Conservation (phyloP, 768 basidiomycete species). For the Fomitopsis serialis region DNA sequence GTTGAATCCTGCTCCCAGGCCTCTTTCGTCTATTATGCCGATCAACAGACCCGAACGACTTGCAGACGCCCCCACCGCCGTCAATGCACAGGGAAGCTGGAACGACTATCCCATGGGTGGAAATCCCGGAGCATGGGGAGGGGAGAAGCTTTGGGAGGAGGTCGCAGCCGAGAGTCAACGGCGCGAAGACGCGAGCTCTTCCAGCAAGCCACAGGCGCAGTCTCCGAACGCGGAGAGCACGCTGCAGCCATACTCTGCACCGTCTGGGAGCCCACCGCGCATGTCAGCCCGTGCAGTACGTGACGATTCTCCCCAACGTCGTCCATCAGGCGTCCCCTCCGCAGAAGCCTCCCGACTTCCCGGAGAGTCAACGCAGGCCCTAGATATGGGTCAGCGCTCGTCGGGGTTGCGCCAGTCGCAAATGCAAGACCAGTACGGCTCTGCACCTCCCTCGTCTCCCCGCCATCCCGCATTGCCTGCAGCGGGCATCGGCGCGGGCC, state of each 20-base stretch:
- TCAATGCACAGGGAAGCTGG: conserved; percentile 9
- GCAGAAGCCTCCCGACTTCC: conserved; percentile 2
- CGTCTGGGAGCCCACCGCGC: conserved; percentile 7
- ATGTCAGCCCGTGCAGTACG: conserved; percentile 6
- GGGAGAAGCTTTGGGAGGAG: conserved; percentile 19
- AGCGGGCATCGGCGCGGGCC: conserved; percentile 27
- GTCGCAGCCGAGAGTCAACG: conserved; percentile 9
- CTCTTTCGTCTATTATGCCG: neutral
- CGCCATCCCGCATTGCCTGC: conserved; percentile 43
- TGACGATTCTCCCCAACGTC: conserved; percentile 4
- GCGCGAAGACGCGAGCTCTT: neutral
- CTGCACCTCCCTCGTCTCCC: conserved; percentile 31
- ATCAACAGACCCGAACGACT: conserved; percentile 4
- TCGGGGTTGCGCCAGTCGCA: conserved; percentile 15
- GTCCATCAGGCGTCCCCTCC: conserved; percentile 6
- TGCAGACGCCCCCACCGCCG: conserved; percentile 5
- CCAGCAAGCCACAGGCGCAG: conserved; percentile 12
- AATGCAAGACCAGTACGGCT: conserved; percentile 17
- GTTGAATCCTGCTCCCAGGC: conserved; percentile 15
- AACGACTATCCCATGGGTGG: conserved; percentile 4
- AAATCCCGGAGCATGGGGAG: conserved; percentile 12
- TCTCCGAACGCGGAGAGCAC: conserved; percentile 9
- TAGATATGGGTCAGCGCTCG: conserved; percentile 22
- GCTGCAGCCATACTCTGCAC: conserved; percentile 7
- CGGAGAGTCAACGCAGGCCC: conserved; percentile 5